phyloP scores from a whole-genome alignment of 2,329 filamentous ascomycete genomes.

The Raffaelea deltoideospora region DNA sequence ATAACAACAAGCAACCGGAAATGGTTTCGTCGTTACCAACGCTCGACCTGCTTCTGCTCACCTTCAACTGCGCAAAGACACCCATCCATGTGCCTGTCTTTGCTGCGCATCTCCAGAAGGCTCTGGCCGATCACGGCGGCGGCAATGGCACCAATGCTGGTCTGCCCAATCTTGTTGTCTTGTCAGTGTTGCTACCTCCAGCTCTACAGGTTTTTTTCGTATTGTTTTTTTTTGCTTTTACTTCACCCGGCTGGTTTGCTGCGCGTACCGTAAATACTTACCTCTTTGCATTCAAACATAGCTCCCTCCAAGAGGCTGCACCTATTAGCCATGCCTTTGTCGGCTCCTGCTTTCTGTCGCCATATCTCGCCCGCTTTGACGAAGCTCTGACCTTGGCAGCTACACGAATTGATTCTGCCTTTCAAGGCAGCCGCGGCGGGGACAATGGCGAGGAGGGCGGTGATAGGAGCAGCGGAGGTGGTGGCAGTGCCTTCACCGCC shows the following conservation, averaged over 20 bases:
- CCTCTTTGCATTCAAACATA: constrained; percentile 14
- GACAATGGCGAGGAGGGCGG: not conserved
- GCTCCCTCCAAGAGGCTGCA: constrained; percentile 79
- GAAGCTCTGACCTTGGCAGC: constrained; percentile 59
- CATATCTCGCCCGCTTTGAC: constrained; percentile 60
- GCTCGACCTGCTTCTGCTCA: constrained; percentile 63
- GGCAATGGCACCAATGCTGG: constrained; percentile 18
- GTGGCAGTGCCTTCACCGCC: not conserved
- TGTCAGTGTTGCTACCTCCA: not conserved
- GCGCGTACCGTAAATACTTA: no score
- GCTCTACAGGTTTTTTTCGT: no score
- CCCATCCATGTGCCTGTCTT: constrained; percentile 56
- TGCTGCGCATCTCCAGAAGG: constrained; percentile 50
- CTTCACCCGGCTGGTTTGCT: no score
- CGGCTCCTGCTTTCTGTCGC: constrained; percentile 61
- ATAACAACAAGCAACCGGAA: constrained; percentile 5
- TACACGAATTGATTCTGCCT: no score
- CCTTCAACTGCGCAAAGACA: constrained; percentile 75
- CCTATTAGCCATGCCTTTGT: constrained; percentile 76
- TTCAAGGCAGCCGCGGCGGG: not conserved
- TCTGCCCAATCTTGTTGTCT: not conserved
- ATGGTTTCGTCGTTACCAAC: constrained; percentile 26
- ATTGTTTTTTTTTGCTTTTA: no score
- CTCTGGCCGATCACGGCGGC: constrained; percentile 24
- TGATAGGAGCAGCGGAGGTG: not conserved